phyloP scores from a whole-genome alignment of 2,329 filamentous ascomycete species.

The Coniochaeta sp. region DNA sequence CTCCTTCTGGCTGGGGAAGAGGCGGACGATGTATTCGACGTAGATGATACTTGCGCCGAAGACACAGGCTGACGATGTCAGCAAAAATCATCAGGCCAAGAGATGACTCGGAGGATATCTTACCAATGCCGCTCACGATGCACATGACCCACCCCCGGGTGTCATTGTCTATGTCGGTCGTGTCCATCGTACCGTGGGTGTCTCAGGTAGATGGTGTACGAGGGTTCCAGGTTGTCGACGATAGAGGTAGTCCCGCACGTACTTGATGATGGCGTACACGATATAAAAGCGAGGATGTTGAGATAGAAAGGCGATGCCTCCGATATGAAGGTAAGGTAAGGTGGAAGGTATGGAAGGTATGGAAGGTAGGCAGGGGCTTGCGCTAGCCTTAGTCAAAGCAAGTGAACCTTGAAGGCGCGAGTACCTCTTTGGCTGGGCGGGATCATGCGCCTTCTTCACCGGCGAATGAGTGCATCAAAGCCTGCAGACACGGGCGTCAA shows the following conservation, averaged over 20 bases:
- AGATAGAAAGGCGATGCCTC: not conserved
- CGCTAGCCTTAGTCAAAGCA: not conserved
- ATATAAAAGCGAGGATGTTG: not conserved
- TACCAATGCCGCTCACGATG: constrained; percentile 69
- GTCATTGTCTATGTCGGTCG: constrained; percentile 60
- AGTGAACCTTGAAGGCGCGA: not conserved
- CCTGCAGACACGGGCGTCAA: constrained; percentile 5
- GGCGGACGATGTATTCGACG: constrained; percentile 69
- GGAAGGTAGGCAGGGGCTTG: not conserved
- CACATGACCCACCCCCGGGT: constrained; percentile 90
- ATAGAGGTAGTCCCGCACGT: not conserved
- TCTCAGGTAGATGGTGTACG: constrained; percentile 1
- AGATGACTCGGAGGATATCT: constrained; percentile 19
- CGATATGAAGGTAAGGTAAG: not conserved
- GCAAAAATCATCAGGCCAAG: not conserved
- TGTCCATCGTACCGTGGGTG: constrained; percentile 27
- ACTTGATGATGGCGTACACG: not conserved
- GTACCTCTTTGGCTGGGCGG: not conserved
- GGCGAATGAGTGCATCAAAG: not conserved
- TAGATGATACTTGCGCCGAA: constrained; percentile 80
- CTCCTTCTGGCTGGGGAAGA: constrained; percentile 63
- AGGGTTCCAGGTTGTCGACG: not conserved
- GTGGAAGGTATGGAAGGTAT: too few species aligned
- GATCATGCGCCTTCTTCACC: not conserved
- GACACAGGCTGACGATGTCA: constrained; percentile 46